Evolutionary conservation across 108 stramenopile genomes (phyloP), one percentile per base, ranked within the genome.

Genomic region (Nannochloropsis salina): DNA sequence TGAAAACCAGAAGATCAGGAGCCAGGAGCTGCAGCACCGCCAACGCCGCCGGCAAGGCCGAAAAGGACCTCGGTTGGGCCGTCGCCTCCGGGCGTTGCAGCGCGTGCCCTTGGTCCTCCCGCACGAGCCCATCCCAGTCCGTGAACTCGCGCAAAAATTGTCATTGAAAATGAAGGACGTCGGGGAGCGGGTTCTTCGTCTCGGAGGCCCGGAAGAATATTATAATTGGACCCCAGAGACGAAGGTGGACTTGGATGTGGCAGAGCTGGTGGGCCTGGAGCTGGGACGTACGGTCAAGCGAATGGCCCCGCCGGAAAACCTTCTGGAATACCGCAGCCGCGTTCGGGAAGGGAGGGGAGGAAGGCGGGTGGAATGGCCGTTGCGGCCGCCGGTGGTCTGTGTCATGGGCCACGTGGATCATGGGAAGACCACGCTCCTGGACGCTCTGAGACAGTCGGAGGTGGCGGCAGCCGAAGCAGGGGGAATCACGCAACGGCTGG

Each of bases 381-480:
- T 93, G 20, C 91, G 98, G 22, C 91, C 97, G 9, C 95, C 98
- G 9, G 93, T 99, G 51, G 95, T 99, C 11, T 95, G 96, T 12
- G 97, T 99, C 83, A 93, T 97, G 92, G 99, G 98, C 83, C 99
- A 99, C 88, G 99, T 99, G n/a, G 98, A 98, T 91, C 99, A 98
- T 89, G 99, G 99, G 44, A 99, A 99, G 91, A 99, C 99, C 9
- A 97, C 99, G 0, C 90, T 99, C 80, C 95, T 98, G 47, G 99
- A 99, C 87, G 92, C 91, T 81, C 92, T 99, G 81, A 93, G 98
- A 41, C 45, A 81, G 3, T 92, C 92, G 80, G 95, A 5, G n/a
- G 90, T 92, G 21, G 98, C 97, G 11, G 95, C 94, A 31, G 95
- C 94, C 31, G 98, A 99, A 90, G 96, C 97, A 9, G 98, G 97